Evolutionary conservation across 352 stramenopile species (phyloP).

Genomic region (Phytopythium boreale): DNA sequence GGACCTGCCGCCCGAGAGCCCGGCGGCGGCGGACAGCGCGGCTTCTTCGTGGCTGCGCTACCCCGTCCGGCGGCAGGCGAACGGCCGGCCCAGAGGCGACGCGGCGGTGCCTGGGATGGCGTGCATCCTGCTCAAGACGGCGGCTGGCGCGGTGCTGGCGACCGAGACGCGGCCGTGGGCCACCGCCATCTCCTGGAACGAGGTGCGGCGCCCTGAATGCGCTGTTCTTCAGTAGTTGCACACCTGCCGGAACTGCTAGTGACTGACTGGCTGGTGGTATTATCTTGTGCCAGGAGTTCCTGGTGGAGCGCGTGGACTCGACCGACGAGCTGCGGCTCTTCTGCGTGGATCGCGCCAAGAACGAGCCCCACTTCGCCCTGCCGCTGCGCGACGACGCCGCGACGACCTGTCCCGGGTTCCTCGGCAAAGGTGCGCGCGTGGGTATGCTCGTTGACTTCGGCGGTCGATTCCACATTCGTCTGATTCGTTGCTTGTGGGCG

Average conservation of each 20-base stretch:
- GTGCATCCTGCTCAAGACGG: slow-evolving; percentile 42
- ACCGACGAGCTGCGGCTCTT: slow-evolving; percentile 66
- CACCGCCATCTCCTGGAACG: slow-evolving; percentile 46
- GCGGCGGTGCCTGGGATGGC: slow-evolving; percentile 31
- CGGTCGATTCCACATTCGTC: not conserved
- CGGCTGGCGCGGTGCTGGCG: slow-evolving; percentile 25
- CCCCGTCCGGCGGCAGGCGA: slow-evolving; percentile 15
- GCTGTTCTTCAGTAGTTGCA: not conserved
- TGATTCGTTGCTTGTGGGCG: too few relatives aligned
- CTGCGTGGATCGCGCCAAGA: slow-evolving; percentile 63
- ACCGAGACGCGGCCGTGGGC: slow-evolving; percentile 42
- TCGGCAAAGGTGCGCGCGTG: slow-evolving; percentile 59
- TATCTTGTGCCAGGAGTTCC: slow-evolving; percentile 53
- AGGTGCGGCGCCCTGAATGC: slow-evolving; percentile 20
- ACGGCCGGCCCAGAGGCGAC: slow-evolving; percentile 21
- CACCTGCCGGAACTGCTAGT: too few relatives aligned
- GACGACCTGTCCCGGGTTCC: slow-evolving; percentile 45
- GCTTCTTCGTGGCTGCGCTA: slow-evolving; percentile 59
- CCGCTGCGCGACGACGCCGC: slow-evolving; percentile 43
- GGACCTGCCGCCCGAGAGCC: slow-evolving; percentile 38
- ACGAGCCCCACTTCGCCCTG: slow-evolving; percentile 36
- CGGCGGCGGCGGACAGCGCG: slow-evolving; percentile 14
- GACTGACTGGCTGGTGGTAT: not conserved
- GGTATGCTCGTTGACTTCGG: not conserved
- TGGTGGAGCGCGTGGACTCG: slow-evolving; percentile 57